Evolutionary conservation across 495 filamentous ascomycete species (phyloP).

Genomic region (Penicillium simplicissimum): DNA sequence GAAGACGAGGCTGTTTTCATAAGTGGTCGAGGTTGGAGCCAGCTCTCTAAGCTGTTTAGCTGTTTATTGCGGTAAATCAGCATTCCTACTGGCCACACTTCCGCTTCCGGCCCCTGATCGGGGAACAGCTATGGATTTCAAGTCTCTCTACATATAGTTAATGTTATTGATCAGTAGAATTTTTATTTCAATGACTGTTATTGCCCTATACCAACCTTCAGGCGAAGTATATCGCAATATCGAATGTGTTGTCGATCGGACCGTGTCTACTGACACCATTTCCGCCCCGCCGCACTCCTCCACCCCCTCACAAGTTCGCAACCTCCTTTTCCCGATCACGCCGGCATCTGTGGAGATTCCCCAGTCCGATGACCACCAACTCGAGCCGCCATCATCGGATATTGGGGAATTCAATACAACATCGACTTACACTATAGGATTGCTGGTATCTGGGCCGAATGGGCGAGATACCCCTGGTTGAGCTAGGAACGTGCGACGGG

Average conservation of each 20-base stretch:
- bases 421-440: not conserved
- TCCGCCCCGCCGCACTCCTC: constrained; percentile 24
- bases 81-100: constrained; percentile 11
- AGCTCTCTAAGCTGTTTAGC: not conserved
- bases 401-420: constrained; percentile 4
- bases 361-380: constrained; percentile 26
- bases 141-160: not conserved
- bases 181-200: not conserved
- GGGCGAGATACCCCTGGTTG: constrained; percentile 22
- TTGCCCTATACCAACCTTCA: not conserved
- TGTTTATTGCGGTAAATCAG: constrained; percentile 2
- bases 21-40: not conserved
- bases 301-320: constrained; percentile 21
- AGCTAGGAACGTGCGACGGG: constrained; percentile 22
- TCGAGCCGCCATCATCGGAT: constrained; percentile 14
- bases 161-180: not conserved
- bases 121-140: not conserved
- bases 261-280: not conserved
- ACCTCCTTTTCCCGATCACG: constrained; percentile 27
- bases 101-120: constrained; percentile 17
- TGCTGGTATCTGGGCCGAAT: constrained; percentile 19
- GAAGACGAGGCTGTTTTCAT: constrained; percentile 5
- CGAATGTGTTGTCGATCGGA: not conserved
- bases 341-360: constrained; percentile 29
- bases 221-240: not conserved